Conservation (phyloP, 2,329 filamentous ascomycete species). For the Exophiala lecanii-corni region DNA sequence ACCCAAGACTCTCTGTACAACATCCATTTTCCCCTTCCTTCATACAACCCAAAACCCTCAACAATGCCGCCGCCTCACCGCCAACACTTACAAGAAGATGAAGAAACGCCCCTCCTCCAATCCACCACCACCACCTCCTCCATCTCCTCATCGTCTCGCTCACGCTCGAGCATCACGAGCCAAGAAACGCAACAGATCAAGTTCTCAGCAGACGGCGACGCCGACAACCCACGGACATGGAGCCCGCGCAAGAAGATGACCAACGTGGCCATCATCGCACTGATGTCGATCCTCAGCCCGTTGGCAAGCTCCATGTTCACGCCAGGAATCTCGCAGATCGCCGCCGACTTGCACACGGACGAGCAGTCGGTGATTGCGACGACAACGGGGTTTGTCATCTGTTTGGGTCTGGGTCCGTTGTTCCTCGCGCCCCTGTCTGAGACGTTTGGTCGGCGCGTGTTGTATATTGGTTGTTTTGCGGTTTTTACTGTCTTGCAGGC, state of each 20-base stretch:
- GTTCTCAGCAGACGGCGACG: constrained; percentile 35
- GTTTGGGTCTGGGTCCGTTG: constrained; percentile 58
- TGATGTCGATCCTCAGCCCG: constrained; percentile 39
- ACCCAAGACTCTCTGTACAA: too few relatives aligned
- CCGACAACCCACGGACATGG: constrained; percentile 47
- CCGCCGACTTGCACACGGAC: constrained; percentile 40
- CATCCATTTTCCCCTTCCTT: not conserved
- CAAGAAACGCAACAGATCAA: constrained; percentile 19
- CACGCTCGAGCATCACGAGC: too few relatives aligned
- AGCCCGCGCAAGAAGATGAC: constrained; percentile 40
- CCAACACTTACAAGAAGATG: too few relatives aligned
- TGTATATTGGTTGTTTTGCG: constrained; percentile 63
- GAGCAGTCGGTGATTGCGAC: constrained; percentile 43
- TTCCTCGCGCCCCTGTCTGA: constrained; percentile 72
- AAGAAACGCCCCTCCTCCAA: constrained; percentile 15
- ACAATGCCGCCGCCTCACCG: not conserved
- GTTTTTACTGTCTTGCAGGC: constrained; percentile 55
- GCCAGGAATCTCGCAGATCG: constrained; percentile 48
- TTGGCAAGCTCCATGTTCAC: constrained; percentile 46
- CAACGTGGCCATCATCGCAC: constrained; percentile 48
- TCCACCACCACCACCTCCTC: too few relatives aligned
- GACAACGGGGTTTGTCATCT: constrained; percentile 48
- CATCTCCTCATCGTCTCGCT: too few relatives aligned
- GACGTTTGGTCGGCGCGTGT: constrained; percentile 62
- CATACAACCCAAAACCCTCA: not conserved